phyloP scores from a whole-genome alignment of 208 protist species.

The Trichomonas gallinae region DNA sequence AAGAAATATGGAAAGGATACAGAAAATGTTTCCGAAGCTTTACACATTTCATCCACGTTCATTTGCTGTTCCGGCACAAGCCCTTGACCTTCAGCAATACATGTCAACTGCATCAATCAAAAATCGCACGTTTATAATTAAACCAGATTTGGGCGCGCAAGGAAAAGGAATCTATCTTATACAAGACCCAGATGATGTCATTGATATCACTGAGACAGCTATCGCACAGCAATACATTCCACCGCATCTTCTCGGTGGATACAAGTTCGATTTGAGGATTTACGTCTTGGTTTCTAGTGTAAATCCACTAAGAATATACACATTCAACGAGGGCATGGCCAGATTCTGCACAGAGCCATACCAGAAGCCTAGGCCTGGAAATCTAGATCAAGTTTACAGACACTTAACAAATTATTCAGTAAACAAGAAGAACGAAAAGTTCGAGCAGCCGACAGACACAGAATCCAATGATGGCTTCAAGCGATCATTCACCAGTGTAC shows the following conservation, averaged over 20 bases:
- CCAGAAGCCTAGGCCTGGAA: constrained; percentile 22
- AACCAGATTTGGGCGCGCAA: constrained; percentile 24
- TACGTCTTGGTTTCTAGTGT: constrained; percentile 24
- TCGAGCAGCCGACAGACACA: neutral
- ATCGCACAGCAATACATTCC: constrained; percentile 22
- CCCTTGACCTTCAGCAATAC: neutral
- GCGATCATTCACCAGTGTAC: neutral
- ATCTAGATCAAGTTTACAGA: constrained; percentile 27
- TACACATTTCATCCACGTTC: constrained; percentile 18
- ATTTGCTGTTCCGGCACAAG: neutral
- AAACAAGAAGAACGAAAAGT: constrained; percentile 35
- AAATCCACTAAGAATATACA: constrained; percentile 40
- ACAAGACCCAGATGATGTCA: neutral
- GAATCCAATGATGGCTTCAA: neutral
- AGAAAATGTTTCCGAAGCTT: constrained; percentile 20
- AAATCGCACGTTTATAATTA: constrained; percentile 16
- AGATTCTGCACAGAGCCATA: constrained; percentile 44
- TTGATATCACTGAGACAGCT: neutral
- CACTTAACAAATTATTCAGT: constrained; percentile 47
- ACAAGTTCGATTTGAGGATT: constrained; percentile 29
- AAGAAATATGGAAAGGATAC: neutral
- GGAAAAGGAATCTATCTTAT: constrained; percentile 28
- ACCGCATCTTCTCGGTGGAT: constrained; percentile 12
- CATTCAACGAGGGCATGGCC: constrained; percentile 41
- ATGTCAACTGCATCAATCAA: neutral